A percentile compares a stretch with the other conserved stretches of the same genome.
Evolutionary conservation across 495 filamentous ascomycete species (phyloP).

Genomic region (Choiromyces venosus): DNA sequence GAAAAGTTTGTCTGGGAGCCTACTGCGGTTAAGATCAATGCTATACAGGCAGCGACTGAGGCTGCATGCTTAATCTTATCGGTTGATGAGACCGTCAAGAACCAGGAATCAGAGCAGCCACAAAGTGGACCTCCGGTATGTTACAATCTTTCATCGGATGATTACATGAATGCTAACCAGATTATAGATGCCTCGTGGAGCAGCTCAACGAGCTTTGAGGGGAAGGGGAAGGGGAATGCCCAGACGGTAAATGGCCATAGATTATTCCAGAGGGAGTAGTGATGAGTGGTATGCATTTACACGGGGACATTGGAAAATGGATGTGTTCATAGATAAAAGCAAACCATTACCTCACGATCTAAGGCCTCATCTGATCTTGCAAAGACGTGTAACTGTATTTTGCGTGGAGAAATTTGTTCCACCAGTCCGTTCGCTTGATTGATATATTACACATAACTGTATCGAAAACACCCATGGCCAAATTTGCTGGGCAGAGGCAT

Average conservation of each 20-base stretch:
- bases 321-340: not conserved
- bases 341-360: not conserved
- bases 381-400: not conserved
- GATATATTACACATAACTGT: not conserved
- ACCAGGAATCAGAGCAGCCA: conserved; percentile 79
- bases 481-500: not conserved
- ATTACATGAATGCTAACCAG: conserved; percentile 16
- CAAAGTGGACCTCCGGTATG: conserved; percentile 56
- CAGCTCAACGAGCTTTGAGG: conserved; percentile 81
- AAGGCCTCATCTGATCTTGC: not conserved
- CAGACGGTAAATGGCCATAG: conserved; percentile 52
- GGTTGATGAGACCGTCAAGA: conserved; percentile 96
- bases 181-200: conserved; percentile 72
- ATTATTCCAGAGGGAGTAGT: conserved; percentile 8
- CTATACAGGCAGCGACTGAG: conserved; percentile 91
- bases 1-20: conserved; percentile 96
- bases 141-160: not conserved
- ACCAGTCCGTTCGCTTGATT: not conserved
- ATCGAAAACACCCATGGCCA: not conserved
- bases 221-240: conserved; percentile 90
- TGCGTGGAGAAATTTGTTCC: not conserved
- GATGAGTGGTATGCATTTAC: not conserved
- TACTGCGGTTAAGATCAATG: conserved; percentile 91
- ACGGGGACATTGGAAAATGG: not conserved
- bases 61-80: conserved; percentile 90